Base-by-base conservation (phyloP, 2,329 filamentous ascomycete species). In the Scedosporium dehoogii region DNA sequence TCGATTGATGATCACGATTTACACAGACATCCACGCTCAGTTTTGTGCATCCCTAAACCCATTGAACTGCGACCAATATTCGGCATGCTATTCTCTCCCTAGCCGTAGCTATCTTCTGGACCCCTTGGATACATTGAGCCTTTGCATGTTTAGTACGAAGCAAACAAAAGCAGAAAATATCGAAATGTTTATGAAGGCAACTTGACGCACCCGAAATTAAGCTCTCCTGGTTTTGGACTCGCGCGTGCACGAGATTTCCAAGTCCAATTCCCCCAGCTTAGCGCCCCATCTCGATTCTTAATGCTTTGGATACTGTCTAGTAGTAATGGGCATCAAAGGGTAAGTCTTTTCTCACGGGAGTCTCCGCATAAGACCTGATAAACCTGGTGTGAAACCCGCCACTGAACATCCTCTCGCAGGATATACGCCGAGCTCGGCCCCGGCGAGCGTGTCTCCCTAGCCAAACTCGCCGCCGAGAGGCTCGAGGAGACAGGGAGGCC, bases 391-490 rank as follows among this genome's bases (percentile, higher is more conserved):
- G 65, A 21, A 57, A 51, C 14, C 55, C 9, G 60, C 57, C 29
- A 62, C 66, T 70, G 51, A 70, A 70, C 65, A 29, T 23, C 63
- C n/a, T 48, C 23, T 27, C 25, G 41, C 59, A 96, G 93, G 16
- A 90, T 99, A 61, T 94, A 96, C 75, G 88, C 89, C 70, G 91
- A 96, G 73, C 90, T 99, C 68, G 92, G 92, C 48, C 78, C 86
- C 7, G 91, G 92, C 62, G 81, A 89, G 70, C 85, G 92, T 64
- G 80, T 96, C 62, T 88, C 94, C 18, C 81, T 99, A 9, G 85
- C 90, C 41, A 96, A 91, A 70, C 82, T 97, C 59, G 89, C 92
- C 33, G 81, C 92, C 56, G 85, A 92, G 58, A 88, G 90, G 67
- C 84, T 96, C 66, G 85, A 91, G 69, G 75, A 81, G 61, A 85